phyloP scores from a whole-genome alignment of 192 early-diverging fungal genomes.

The Entophlyctis luteolus region DNA sequence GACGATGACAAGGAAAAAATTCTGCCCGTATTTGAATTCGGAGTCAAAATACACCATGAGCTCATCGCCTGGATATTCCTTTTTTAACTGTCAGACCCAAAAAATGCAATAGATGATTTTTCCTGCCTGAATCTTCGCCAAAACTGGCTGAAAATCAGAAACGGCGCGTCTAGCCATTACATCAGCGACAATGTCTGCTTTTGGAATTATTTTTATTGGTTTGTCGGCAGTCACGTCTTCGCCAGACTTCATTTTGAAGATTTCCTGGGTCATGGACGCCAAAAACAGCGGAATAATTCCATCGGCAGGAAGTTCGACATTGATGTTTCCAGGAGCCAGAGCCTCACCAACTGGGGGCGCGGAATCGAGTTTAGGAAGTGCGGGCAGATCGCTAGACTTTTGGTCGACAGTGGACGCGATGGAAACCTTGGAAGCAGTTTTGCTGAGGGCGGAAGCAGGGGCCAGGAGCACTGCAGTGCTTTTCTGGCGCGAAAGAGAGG shows the following conservation, averaged over 20 bases:
- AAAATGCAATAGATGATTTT: background rate
- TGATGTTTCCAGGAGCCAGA: background rate
- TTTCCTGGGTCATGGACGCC: conserved; percentile 47
- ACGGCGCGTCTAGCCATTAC: conserved; percentile 48
- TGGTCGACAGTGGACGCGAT: background rate
- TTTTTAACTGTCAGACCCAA: background rate
- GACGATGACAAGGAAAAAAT: conserved; percentile 50
- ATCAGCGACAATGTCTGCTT: conserved; percentile 55
- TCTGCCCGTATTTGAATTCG: conserved; percentile 57
- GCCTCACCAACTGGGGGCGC: background rate
- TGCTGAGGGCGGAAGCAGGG: background rate
- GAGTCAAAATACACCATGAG: conserved; percentile 52
- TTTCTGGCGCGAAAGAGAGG: background rate
- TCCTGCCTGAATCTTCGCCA: conserved; percentile 44
- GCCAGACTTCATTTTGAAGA: conserved; percentile 52
- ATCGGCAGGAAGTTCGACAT: background rate
- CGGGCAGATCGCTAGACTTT: background rate
- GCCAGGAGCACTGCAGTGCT: background rate
- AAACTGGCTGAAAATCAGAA: conserved; percentile 55
- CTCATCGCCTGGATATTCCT: conserved; percentile 58
- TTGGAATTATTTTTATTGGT: conserved; percentile 53
- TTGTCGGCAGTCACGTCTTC: conserved; percentile 48
- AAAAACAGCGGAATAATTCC: conserved; percentile 56
- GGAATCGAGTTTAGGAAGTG: background rate
- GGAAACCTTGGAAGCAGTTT: background rate